Evolutionary conservation across 768 basidiomycete genomes (phyloP), one percentile per base, ranked within the genome.

Genomic region (Hortiboletus flavorubellus): DNA sequence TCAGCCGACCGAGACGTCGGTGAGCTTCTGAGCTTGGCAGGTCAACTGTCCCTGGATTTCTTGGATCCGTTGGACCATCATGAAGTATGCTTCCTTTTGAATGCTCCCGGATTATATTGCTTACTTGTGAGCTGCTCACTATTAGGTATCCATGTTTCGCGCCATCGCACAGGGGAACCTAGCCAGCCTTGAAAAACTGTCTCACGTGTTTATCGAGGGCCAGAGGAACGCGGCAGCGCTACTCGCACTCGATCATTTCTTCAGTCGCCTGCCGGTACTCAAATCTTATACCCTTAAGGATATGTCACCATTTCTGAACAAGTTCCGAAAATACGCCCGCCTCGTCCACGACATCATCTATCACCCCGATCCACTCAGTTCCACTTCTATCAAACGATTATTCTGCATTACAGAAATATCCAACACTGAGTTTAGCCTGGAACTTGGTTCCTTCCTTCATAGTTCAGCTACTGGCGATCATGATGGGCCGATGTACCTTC

Each of bases 71-170:
- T 35, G 9, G 53, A 38, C 8, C 52, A 33, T 15, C 33, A 60
- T 16, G 50, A 60, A 37, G 62, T 63, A 51, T 9, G 51, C 38
- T 8, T 40, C 26, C n/a, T 23, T 30, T 54, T 59, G 29, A n/a
- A 38, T 38, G 4, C 6, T 37, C 16, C 11, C 23, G 2, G 5
- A 31, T 42, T 5, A 26, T 0, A 3, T 0, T 18, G 37, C 39
- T 51, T 6, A 47, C 23, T 42, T 16, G 41, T 21, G 8, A 44
- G 30, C 30, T 45, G 3, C 14, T 48, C 7, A 2, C 21, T 21
- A 21, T 21, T 21, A 65, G 64, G 50, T 67, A 37, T 59, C 55
- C 12, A 65, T 65, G 76, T 78, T 77, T 49, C 62, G 59, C 4
- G 26, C 26, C 5, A 26, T 26, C 5, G 26, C 26, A 26, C 26